Evolutionary conservation across 257 asterid genomes (phyloP).

Genomic region (Coffea eugenioides): DNA sequence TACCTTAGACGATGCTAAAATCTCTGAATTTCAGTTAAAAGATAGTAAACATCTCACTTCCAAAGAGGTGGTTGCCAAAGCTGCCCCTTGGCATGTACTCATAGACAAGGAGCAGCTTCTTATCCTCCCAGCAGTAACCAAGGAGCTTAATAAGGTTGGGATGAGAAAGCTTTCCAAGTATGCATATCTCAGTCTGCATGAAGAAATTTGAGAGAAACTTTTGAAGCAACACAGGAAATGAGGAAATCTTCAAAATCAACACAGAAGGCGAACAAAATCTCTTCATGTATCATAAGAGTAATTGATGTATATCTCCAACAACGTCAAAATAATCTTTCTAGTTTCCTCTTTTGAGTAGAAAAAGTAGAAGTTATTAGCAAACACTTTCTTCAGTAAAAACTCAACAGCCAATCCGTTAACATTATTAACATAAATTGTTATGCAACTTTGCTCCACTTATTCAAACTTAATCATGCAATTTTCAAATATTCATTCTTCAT

Average conservation of each 20-base stretch:
- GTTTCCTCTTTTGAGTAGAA: background rate
- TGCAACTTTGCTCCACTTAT: no score
- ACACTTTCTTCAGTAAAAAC: background rate
- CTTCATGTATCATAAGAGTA: no score
- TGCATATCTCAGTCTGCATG: slow-evolving; percentile 70
- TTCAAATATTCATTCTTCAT: no score
- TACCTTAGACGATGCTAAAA: no score
- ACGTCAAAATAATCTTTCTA: background rate
- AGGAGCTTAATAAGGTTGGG: slow-evolving; percentile 76
- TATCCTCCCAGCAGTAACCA: slow-evolving; percentile 82
- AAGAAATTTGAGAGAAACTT: slow-evolving; percentile 9
- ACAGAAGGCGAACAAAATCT: background rate
- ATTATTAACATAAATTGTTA: background rate
- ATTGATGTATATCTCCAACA: background rate
- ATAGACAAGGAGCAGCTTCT: slow-evolving; percentile 72
- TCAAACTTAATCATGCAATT: no score
- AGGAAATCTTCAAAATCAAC: background rate
- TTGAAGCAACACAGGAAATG: background rate
- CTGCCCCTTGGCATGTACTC: slow-evolving; percentile 91
- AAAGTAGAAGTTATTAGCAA: background rate
- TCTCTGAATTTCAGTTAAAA: background rate
- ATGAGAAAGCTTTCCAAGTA: slow-evolving; percentile 78
- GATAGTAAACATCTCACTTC: slow-evolving; percentile 46
- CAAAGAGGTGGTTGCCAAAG: slow-evolving; percentile 90
- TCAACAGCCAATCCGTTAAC: background rate